Base-by-base conservation (phyloP, 176 grass and related monocot species). In the Tuctoria greenei region DNA sequence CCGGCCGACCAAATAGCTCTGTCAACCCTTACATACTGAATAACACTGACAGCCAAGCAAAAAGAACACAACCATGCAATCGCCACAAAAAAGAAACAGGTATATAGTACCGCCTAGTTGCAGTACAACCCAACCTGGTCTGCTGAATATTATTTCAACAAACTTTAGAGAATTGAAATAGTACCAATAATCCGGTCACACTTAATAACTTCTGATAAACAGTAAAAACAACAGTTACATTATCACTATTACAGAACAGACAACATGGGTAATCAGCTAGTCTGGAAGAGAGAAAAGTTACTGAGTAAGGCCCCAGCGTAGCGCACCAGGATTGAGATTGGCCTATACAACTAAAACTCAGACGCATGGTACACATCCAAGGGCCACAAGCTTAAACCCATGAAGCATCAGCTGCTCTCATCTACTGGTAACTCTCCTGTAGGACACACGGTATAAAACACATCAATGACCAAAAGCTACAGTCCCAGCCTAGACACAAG, bases 271-370 rank as follows among this genome's bases (percentile, higher is more conserved):
- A 58, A 10, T 67, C 8, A 15, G 1, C 79, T 78, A 72, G 21
- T 60, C 66, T 66, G 69, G 47, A 31, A 31, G 37, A 57, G 56
- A 77, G 25, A 28, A 13, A 38, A 16, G 78, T 57, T 71, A 87
- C 70, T 14, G 6, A 74, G 68, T 58, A 38, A 63, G 42, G 52
- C 68, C 68, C 69, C 34, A 62, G 43, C 74, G 18, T 34, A 16
- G 62, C 26, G 57, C 54, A 62, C 62, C 86, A 64, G 56, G 75
- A 57, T 69, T 38, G 80, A 83, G 80, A 88, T 70, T n/a, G 69
- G 75, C 69, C 75, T 75, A 63, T 88, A 88, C 75, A 88, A 79
- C 75, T 82, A 88, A 37, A 79, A 75, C 86, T 55, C 86, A 78
- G 36, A 60, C 37, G 8, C 75, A 20, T 18, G 43, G 74, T 39